Evolutionary conservation across 805 yeast genomes (phyloP).

Genomic region (Yarrowia porcina): DNA sequence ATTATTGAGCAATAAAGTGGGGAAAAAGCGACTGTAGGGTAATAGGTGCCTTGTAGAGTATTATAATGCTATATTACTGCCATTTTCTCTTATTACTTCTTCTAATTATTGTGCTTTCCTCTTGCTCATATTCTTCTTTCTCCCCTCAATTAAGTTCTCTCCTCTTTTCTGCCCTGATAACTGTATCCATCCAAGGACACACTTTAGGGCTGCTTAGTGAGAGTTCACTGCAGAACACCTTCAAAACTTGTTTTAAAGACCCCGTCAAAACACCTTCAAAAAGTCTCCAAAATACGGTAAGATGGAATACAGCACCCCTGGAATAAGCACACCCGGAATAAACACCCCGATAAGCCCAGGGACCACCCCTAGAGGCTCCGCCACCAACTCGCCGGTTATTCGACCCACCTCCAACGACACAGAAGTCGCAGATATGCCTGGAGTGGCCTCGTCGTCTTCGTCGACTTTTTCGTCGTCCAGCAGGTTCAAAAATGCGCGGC

Average conservation of each 20-base stretch:
- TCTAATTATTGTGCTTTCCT: no score
- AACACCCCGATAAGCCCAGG: background rate
- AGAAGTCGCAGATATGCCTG: background rate
- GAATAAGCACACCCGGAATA: no score
- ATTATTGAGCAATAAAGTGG: no score
- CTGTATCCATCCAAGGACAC: conserved; percentile 9
- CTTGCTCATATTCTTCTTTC: no score
- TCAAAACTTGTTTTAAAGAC: no score
- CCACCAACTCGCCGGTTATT: conserved; percentile 2
- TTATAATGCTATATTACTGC: no score
- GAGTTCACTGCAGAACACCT: no score
- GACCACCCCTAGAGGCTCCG: background rate
- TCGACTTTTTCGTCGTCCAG: conserved; percentile 8
- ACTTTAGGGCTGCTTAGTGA: background rate
- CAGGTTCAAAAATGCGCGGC: conserved; percentile 12
- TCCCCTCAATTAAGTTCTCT: background rate
- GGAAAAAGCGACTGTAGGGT: no score
- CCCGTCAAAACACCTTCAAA: no score
- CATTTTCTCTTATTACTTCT: no score
- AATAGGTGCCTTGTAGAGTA: no score
- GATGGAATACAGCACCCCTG: conserved; percentile 14
- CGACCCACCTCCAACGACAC: conserved; percentile 1
- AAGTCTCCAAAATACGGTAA: background rate
- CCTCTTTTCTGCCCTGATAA: conserved; percentile 18
- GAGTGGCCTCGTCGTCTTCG: background rate